Evolutionary conservation across 192 early-diverging fungal genomes (phyloP).

Genomic region (Endogone sp.): DNA sequence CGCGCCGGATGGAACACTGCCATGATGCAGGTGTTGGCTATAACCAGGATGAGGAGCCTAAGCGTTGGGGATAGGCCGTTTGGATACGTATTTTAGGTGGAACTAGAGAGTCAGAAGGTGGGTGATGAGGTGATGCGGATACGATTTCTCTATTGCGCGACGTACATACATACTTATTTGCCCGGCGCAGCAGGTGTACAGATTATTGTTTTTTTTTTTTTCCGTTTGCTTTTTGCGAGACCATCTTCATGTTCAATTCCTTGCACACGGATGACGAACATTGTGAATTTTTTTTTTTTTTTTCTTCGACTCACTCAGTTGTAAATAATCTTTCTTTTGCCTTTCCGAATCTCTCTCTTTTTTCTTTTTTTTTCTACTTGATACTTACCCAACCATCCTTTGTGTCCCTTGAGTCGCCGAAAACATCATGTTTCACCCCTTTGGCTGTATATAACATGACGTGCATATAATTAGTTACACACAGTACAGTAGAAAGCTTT

Average conservation of each 20-base stretch:
- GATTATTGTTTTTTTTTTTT: neutral
- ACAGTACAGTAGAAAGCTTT: no score
- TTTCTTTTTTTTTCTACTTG: no score
- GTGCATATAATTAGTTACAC: no score
- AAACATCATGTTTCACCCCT: no score
- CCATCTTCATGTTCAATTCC: no score
- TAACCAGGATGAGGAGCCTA: neutral
- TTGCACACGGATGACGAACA: neutral
- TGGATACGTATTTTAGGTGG: neutral
- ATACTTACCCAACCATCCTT: no score
- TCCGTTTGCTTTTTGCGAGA: neutral
- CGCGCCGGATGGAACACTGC: neutral
- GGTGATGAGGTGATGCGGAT: no score
- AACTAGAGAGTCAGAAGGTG: neutral
- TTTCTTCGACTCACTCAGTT: neutral
- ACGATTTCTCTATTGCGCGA: no score
- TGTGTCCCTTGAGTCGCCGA: no score
- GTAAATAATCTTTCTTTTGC: neutral
- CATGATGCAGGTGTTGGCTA: neutral
- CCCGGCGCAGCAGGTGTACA: neutral
- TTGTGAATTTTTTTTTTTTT: neutral
- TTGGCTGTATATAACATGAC: no score
- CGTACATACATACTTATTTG: neutral
- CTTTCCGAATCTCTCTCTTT: neutral
- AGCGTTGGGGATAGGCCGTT: neutral